Evolutionary conservation across 2,329 filamentous ascomycete genomes (phyloP).

Genomic region (Exophiala sideris): DNA sequence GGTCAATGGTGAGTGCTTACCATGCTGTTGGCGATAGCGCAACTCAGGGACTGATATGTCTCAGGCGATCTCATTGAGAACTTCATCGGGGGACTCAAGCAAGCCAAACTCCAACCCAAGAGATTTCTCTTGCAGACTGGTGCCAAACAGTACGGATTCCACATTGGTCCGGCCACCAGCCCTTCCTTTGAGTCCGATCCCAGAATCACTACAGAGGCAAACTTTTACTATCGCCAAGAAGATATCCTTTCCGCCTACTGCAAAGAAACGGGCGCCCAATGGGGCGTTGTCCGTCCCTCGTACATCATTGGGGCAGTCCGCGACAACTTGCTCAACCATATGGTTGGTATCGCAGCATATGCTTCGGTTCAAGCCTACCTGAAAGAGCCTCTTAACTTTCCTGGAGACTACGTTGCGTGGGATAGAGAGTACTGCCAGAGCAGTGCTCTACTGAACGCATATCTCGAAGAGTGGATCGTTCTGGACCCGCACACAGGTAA

Average conservation of each 20-base stretch:
- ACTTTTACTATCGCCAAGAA: conserved; percentile 57
- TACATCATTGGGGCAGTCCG: conserved; percentile 49
- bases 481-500: conserved; percentile 40
- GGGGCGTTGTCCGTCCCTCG: conserved; percentile 48
- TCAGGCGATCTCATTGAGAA: conserved; percentile 30
- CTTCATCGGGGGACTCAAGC: conserved; percentile 44
- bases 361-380: conserved; percentile 45
- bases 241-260: conserved; percentile 47
- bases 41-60: background rate
- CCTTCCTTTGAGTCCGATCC: conserved; percentile 48
- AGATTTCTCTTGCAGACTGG: conserved; percentile 51
- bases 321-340: conserved; percentile 49
- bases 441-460: conserved; percentile 46
- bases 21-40: background rate
- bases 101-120: conserved; percentile 42
- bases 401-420: conserved; percentile 44
- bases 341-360: conserved; percentile 49
- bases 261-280: conserved; percentile 31
- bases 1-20: conserved; percentile 36
- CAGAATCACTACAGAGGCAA: conserved; percentile 43
- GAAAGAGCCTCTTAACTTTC: conserved; percentile 42
- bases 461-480: conserved; percentile 50
- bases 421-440: conserved; percentile 30
- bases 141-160: conserved; percentile 52
- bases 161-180: conserved; percentile 43